Evolutionary conservation across 805 yeast genomes (phyloP).

Genomic region (Nakazawaea pomicola): DNA sequence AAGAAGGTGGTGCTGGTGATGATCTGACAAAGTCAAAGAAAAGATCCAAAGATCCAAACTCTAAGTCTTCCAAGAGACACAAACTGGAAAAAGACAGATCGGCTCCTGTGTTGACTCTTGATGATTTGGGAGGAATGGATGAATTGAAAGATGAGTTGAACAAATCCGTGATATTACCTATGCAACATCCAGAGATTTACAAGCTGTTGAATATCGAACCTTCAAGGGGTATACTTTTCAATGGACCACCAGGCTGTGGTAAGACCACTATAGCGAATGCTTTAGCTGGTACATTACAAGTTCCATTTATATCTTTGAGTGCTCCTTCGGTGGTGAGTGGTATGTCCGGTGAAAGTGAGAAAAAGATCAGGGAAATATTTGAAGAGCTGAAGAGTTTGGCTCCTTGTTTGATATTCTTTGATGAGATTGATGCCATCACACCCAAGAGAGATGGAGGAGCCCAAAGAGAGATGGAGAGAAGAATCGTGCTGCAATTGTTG

Average conservation of each 20-base stretch:
- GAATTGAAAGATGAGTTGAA: slow-evolving; percentile 77
- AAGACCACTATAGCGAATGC: slow-evolving; percentile 96
- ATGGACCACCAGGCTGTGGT: slow-evolving; percentile 99
- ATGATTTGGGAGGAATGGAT: slow-evolving; percentile 87
- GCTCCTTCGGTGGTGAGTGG: slow-evolving; percentile 98
- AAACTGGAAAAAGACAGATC: slow-evolving; percentile 50
- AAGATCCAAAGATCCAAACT: slow-evolving; percentile 39
- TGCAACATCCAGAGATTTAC: slow-evolving; percentile 90
- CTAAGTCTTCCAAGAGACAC: slow-evolving; percentile 20
- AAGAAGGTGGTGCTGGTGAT: slow-evolving; percentile 15
- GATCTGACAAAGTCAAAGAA: slow-evolving; percentile 39
- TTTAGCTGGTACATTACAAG: slow-evolving; percentile 88
- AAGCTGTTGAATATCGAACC: slow-evolving; percentile 87
- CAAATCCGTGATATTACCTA: slow-evolving; percentile 90
- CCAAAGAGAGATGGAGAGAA: slow-evolving; percentile 94
- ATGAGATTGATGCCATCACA: slow-evolving; percentile 96
- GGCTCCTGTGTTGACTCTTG: slow-evolving; percentile 63
- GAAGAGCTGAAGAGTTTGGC: slow-evolving; percentile 89
- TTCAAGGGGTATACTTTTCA: slow-evolving; percentile 87
- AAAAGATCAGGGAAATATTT: slow-evolving; percentile 85
- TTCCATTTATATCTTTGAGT: slow-evolving; percentile 84
- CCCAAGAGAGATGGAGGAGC: slow-evolving; percentile 98
- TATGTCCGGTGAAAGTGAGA: slow-evolving; percentile 98
- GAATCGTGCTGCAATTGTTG: slow-evolving; percentile 92
- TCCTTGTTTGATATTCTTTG: slow-evolving; percentile 89